A percentile compares a stretch with the other conserved stretches of the same genome.
These are phyloP conservation scores for Monosporozyma aquatica DNA, from an alignment of 805 yeast species.

Conservation along the genomic window DNA sequence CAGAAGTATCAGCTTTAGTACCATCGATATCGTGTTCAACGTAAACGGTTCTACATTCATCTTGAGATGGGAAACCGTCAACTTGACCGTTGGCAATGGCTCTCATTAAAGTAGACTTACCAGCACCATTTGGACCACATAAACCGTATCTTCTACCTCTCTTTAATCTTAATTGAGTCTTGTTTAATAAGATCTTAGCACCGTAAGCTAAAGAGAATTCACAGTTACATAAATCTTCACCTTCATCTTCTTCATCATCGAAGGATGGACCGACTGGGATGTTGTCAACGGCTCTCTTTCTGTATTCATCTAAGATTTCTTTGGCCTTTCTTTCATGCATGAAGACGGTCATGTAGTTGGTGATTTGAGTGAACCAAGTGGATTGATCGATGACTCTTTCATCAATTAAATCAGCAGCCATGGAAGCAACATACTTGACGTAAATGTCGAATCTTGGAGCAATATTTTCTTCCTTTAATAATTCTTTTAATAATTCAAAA, in stretches of 20 bases:
- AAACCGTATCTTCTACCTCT: constrained; percentile 99
- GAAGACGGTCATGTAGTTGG: constrained; percentile 94
- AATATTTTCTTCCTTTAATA: constrained; percentile 58
- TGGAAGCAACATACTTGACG: constrained; percentile 78
- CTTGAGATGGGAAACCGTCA: constrained; percentile 99
- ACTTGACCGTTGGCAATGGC: constrained; percentile 97
- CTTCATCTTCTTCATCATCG: constrained; percentile 97
- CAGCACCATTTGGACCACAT: constrained; percentile 99
- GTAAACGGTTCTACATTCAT: constrained; percentile 97
- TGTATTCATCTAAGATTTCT: constrained; percentile 84
- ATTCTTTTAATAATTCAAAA: constrained; percentile 65
- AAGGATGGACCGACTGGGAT: constrained; percentile 92
- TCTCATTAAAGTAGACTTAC: constrained; percentile 98
- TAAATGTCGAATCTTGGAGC: constrained; percentile 74
- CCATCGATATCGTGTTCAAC: constrained; percentile 99
- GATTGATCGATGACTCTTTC: constrained; percentile 91
- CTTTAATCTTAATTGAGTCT: constrained; percentile 97
- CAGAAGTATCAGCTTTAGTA: constrained; percentile 92
- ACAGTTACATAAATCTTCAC: constrained; percentile 99
- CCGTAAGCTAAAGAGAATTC: constrained; percentile 99
- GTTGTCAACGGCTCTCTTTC: constrained; percentile 95
- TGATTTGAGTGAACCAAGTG: constrained; percentile 80
- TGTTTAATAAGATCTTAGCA: constrained; percentile 99
- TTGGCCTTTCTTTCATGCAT: constrained; percentile 88
- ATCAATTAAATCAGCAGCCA: constrained; percentile 98